A percentile compares a stretch with the other conserved stretches of the same genome.
phyloP scores from a whole-genome alignment of 164 flowering plant genomes.

The Nymphaea colorata region DNA sequence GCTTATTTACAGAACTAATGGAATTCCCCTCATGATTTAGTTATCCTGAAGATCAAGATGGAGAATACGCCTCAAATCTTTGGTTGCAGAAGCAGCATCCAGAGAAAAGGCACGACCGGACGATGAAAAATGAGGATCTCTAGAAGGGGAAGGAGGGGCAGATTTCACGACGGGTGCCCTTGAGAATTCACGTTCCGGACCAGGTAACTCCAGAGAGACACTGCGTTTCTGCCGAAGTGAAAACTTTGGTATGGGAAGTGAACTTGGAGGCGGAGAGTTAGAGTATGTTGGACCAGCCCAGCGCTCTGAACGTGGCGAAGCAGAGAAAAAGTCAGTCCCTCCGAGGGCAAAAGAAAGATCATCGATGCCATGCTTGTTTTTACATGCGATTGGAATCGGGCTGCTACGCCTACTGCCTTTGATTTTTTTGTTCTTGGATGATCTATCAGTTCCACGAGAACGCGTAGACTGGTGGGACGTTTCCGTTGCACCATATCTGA shows the following conservation, averaged over 20 bases:
- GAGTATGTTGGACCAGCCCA: conserved; percentile 84
- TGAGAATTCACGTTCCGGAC: conserved; percentile 19
- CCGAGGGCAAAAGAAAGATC: conserved; percentile 12
- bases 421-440: neutral
- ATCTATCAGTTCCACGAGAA: neutral
- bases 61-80: conserved; percentile 82
- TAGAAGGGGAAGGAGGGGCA: conserved; percentile 80
- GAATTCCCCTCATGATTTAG: neutral
- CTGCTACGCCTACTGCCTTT: conserved; percentile 13
- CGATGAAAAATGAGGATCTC: conserved; percentile 20
- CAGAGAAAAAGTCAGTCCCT: neutral
- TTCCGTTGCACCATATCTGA: neutral
- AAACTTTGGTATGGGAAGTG: conserved; percentile 87
- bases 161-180: conserved; percentile 49
- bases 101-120: conserved; percentile 18
- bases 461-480: neutral
- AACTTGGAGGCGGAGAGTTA: conserved; percentile 93
- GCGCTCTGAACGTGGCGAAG: conserved; percentile 22
- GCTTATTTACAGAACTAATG: neutral
- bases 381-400: conserved; percentile 25
- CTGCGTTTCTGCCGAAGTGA: conserved; percentile 50
- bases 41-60: conserved; percentile 66
- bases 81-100: conserved; percentile 61
- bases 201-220: conserved; percentile 59
- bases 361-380: conserved; percentile 13